These are phyloP conservation scores for Penicillium tannophilum DNA, from an alignment of 495 filamentous ascomycete species.

Conservation along the genomic window DNA sequence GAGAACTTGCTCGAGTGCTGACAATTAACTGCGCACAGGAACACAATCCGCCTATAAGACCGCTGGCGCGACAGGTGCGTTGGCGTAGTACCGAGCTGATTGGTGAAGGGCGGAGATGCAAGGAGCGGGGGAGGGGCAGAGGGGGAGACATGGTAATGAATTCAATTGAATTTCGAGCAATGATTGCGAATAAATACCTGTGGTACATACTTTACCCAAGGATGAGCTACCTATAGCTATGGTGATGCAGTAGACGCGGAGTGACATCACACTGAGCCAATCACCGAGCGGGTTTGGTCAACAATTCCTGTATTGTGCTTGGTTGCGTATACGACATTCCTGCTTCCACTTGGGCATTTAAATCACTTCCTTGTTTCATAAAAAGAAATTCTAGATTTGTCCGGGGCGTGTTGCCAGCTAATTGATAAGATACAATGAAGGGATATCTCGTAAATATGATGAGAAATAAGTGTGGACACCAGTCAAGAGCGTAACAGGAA, in stretches of 20 bases:
- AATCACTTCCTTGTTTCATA: not conserved
- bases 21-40: constrained; percentile 20
- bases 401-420: not conserved
- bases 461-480: not conserved
- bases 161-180: not conserved
- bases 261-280: constrained; percentile 23
- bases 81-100: constrained; percentile 4
- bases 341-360: too few relatives aligned
- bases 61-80: not conserved
- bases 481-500: not conserved
- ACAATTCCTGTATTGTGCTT: constrained; percentile 8
- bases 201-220: not conserved
- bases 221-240: constrained; percentile 10
- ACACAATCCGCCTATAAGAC: constrained; percentile 27
- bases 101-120: constrained; percentile 8
- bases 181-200: not conserved
- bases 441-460: constrained; percentile 1
- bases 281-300: constrained; percentile 14
- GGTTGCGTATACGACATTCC: constrained; percentile 4
- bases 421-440: constrained; percentile 7
- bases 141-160: not conserved
- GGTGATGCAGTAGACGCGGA: constrained; percentile 8
- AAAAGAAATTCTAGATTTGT: not conserved
- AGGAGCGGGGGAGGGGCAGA: constrained; percentile 15
- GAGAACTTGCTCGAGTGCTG: not conserved